These are phyloP conservation scores for Pseudoturritis turrita DNA, from an alignment of 345 rosid genomes.

Conservation along the genomic window DNA sequence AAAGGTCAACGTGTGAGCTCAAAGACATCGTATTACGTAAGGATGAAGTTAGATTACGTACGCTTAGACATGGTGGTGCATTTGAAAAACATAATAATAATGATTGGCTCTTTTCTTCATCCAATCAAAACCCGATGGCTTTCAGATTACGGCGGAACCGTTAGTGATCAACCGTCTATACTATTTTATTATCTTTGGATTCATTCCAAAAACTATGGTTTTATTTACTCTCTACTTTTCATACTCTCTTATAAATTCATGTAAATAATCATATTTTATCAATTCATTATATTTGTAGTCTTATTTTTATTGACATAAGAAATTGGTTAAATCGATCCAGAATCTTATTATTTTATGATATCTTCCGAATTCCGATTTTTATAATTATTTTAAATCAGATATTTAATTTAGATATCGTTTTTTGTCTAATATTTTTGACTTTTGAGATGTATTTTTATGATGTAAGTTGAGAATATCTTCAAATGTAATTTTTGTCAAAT, in stretches of 20 bases:
- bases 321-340: too few species aligned
- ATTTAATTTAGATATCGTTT: too few species aligned
- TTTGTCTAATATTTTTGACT: too few species aligned
- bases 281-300: not conserved
- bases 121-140: slow-evolving; percentile 19
- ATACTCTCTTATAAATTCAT: not conserved
- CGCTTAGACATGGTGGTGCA: slow-evolving; percentile 11
- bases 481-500: too few species aligned
- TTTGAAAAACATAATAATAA: not conserved
- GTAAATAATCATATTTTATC: not conserved
- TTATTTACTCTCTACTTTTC: not conserved
- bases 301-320: not conserved
- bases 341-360: too few species aligned
- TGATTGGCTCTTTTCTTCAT: not conserved
- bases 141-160: slow-evolving; percentile 10
- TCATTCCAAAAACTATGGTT: not conserved
- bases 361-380: too few species aligned
- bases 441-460: too few species aligned
- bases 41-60: slow-evolving; percentile 12
- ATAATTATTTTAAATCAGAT: too few species aligned
- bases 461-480: too few species aligned
- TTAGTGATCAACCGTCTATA: not conserved
- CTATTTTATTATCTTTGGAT: not conserved
- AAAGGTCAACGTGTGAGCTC: slow-evolving; percentile 5
- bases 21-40: slow-evolving; percentile 14